Evolutionary conservation across 2,329 filamentous ascomycete genomes (phyloP).

Genomic region (Scopulariopsis brevicaulis): DNA sequence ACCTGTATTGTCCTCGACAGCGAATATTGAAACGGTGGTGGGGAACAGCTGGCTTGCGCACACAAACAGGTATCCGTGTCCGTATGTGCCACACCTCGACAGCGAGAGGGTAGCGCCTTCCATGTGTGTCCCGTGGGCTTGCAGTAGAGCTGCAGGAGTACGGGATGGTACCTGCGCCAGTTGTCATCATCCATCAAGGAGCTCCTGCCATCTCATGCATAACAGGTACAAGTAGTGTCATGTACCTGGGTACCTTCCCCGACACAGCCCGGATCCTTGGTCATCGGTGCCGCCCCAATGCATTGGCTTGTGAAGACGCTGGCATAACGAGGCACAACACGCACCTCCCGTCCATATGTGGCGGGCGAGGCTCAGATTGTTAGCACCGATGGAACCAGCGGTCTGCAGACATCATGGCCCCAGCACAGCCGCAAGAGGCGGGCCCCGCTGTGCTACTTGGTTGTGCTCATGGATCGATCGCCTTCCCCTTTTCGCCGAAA

Average conservation of each 20-base stretch:
- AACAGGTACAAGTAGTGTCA: not conserved
- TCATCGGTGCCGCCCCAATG: not conserved
- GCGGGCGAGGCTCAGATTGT: not conserved
- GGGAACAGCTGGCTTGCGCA: not conserved
- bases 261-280: not conserved
- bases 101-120: not conserved
- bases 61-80: not conserved
- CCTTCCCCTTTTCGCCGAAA: not conserved
- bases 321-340: not conserved
- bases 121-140: not conserved
- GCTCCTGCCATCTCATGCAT: not conserved
- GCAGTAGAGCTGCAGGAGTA: not conserved
- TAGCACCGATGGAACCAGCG: not conserved
- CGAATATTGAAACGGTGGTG: not conserved
- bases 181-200: not conserved
- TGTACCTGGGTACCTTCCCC: not conserved
- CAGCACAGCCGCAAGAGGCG: not conserved
- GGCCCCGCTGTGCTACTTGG: not conserved
- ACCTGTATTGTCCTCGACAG: not conserved
- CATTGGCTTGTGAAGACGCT: not conserved
- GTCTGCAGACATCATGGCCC: not conserved
- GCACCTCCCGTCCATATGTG: not conserved
- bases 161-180: not conserved
- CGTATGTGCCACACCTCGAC: no score
- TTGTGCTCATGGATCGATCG: not conserved